Evolutionary conservation across 2,329 filamentous ascomycete species (phyloP).

Genomic region (Ascochyta clinopodiicola): DNA sequence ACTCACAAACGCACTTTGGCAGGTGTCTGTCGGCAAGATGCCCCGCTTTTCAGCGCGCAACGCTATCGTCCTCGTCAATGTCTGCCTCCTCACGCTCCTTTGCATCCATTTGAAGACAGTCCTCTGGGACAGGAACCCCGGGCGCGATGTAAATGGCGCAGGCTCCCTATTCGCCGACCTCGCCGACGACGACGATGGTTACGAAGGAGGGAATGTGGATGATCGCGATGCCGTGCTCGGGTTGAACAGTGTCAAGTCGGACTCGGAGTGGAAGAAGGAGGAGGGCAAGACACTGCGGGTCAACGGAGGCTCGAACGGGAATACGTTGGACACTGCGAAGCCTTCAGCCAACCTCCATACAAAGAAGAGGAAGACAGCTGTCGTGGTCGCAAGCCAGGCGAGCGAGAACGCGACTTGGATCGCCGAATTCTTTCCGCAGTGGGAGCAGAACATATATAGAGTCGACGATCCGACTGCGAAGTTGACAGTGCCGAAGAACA

Average conservation of each 20-base stretch:
- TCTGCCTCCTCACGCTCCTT: constrained; percentile 35
- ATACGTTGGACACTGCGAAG: neutral
- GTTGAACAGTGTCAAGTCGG: constrained; percentile 1
- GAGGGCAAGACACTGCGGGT: constrained; percentile 23
- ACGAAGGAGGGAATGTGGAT: constrained; percentile 4
- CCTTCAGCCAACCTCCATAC: neutral
- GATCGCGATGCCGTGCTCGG: constrained; percentile 5
- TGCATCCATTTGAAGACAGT: constrained; percentile 41
- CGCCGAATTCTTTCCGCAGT: constrained; percentile 45
- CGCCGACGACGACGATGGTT: constrained; percentile 2
- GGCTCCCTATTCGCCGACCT: constrained; percentile 1
- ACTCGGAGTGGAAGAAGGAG: constrained; percentile 5
- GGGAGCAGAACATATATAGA: constrained; percentile 52
- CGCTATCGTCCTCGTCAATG: constrained; percentile 28
- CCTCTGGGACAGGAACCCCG: constrained; percentile 29
- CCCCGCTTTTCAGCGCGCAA: constrained; percentile 41
- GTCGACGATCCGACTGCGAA: constrained; percentile 49
- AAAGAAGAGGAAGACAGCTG: constrained; percentile 34
- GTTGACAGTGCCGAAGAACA: constrained; percentile 55
- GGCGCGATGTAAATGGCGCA: neutral
- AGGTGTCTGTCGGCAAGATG: constrained; percentile 26
- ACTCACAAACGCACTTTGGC: neutral
- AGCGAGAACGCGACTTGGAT: constrained; percentile 52
- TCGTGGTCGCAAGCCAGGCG: constrained; percentile 49
- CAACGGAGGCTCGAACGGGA: constrained; percentile 11